Conservation (phyloP, 306 rosid species). For the Pterocarpus macrocarpus region DNA sequence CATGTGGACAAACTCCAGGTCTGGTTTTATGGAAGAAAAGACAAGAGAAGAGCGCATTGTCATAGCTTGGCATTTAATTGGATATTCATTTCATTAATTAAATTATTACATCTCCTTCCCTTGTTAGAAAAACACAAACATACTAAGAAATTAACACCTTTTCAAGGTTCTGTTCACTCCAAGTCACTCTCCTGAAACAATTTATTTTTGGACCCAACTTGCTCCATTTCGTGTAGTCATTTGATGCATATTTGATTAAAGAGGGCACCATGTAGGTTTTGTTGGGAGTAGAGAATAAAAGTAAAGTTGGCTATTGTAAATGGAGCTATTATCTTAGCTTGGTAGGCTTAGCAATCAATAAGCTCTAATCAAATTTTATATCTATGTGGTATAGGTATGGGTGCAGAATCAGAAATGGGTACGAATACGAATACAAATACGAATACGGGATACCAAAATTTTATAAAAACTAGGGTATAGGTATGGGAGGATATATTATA, state of each 20-base stretch:
- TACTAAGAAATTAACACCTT: background rate
- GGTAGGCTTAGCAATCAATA: constrained; percentile 9
- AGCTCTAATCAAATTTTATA: background rate
- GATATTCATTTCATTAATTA: constrained; percentile 11
- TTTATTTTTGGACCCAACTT: background rate
- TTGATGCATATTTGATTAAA: background rate
- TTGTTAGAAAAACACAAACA: background rate
- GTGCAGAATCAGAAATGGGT: too few species aligned
- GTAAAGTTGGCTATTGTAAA: background rate
- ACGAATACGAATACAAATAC: too few species aligned
- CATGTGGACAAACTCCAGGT: background rate
- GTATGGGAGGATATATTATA: too few species aligned
- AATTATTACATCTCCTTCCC: background rate
- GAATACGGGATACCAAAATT: too few species aligned
- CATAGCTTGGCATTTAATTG: background rate
- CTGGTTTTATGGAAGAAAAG: constrained; percentile 26
- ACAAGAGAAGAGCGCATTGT: constrained; percentile 6
- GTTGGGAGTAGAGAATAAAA: background rate
- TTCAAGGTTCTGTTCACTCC: constrained; percentile 2
- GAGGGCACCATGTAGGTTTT: background rate
- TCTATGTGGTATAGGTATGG: too few species aligned
- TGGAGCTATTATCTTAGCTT: background rate
- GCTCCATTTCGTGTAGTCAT: background rate
- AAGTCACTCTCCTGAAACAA: background rate
- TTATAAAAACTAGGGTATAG: too few species aligned